Conservation (phyloP, 2,329 filamentous ascomycete species). For the Conoideocrella luteorostrata region DNA sequence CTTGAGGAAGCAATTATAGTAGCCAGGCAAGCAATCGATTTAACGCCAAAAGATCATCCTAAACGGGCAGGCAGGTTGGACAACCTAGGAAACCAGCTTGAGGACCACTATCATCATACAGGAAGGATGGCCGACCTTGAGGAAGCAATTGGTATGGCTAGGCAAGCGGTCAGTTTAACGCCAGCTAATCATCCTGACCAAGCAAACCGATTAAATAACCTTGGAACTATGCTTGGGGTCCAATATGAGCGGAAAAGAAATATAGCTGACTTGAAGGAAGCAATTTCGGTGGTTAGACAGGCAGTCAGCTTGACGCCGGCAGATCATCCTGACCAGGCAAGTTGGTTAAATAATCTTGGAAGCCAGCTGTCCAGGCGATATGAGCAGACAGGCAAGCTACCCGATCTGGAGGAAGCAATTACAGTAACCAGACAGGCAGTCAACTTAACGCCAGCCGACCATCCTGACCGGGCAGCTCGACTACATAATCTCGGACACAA, state of each 20-base stretch:
- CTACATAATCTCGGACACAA: not conserved
- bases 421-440: not conserved
- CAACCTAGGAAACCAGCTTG: not conserved
- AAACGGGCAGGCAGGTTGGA: not conserved
- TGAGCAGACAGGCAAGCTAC: not conserved
- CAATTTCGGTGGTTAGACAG: constrained; percentile 1
- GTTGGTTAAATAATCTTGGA: not conserved
- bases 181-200: not conserved
- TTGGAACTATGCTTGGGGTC: constrained; percentile 3
- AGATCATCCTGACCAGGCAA: not conserved
- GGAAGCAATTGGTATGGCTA: constrained; percentile 1
- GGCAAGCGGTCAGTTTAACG: too few species aligned
- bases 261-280: too few species aligned
- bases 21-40: not conserved
- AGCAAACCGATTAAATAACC: not conserved
- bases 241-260: constrained; percentile 7
- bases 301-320: not conserved
- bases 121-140: constrained; percentile 3
- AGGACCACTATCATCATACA: not conserved
- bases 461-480: not conserved
- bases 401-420: too few species aligned
- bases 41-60: not conserved
- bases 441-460: not conserved
- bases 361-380: not conserved
- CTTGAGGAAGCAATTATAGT: not conserved